Conservation (phyloP, 345 rosid species). For the Gynandropsis gynandra region DNA sequence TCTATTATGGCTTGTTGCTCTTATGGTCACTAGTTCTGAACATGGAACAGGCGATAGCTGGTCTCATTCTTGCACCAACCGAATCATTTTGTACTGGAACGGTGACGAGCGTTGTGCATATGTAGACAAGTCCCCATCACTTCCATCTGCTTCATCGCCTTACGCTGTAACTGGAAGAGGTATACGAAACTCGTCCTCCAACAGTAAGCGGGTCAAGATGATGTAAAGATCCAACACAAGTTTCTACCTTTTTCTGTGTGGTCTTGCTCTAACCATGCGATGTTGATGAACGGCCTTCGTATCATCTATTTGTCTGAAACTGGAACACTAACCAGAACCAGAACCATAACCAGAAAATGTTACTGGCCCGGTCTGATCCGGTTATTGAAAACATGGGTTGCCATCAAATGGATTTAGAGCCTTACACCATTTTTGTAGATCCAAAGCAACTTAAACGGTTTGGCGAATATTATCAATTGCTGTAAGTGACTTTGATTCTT, state of each 20-base stretch:
- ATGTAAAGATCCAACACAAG: conserved; percentile 28
- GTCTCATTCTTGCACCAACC: conserved; percentile 87
- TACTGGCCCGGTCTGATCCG: no score
- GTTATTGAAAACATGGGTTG: no score
- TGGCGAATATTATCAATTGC: no score
- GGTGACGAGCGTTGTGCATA: conserved; percentile 69
- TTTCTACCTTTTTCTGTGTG: conserved; percentile 21
- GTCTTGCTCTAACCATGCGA: no score
- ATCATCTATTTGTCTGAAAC: no score
- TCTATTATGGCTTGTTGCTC: neutral
- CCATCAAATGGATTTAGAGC: no score
- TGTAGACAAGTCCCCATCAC: conserved; percentile 84
- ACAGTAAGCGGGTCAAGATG: conserved; percentile 53
- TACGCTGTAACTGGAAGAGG: conserved; percentile 67
- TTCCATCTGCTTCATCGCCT: conserved; percentile 72
- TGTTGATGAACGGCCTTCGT: no score
- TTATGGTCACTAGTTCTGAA: neutral
- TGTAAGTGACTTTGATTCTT: no score
- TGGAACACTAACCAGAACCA: no score
- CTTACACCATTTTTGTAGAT: no score
- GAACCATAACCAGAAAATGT: no score
- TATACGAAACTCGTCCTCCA: conserved; percentile 50
- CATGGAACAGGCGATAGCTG: conserved; percentile 75
- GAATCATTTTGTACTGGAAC: conserved; percentile 81
- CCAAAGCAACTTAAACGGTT: no score